phyloP scores from a whole-genome alignment of 768 basidiomycete genomes.

The Tylopilus balloui region DNA sequence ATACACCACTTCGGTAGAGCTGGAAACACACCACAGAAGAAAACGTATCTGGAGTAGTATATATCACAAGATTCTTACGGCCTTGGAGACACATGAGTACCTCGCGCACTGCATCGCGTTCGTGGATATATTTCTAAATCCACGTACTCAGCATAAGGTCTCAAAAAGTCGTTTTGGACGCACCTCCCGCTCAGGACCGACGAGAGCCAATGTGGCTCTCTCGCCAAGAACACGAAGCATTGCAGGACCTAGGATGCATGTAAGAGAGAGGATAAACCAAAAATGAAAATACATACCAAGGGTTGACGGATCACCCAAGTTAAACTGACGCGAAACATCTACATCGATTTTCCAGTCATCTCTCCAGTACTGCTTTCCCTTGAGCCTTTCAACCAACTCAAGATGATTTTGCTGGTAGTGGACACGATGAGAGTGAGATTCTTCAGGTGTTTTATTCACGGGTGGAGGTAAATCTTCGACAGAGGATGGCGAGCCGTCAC shows the following conservation, averaged over 20 bases:
- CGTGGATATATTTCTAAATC: conserved; percentile 61
- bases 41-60: conserved; percentile 29
- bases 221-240: conserved; percentile 37
- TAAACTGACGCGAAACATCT: conserved; percentile 42
- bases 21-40: conserved; percentile 31
- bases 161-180: neutral
- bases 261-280: neutral
- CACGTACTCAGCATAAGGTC: neutral
- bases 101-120: conserved; percentile 75
- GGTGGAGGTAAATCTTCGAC: conserved; percentile 15
- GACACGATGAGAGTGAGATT: neutral
- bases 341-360: conserved; percentile 55
- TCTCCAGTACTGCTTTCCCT: conserved; percentile 70
- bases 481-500: conserved; percentile 13
- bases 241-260: conserved; percentile 40
- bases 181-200: conserved; percentile 44
- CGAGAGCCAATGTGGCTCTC: conserved; percentile 35
- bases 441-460: neutral
- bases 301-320: conserved; percentile 68
- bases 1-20: neutral
- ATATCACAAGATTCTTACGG: conserved; percentile 54
- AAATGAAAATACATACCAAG: conserved; percentile 43
- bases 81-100: conserved; percentile 75
- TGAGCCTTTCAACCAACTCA: conserved; percentile 59
- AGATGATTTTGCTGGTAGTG: conserved; percentile 30